Conservation (phyloP, 2,329 filamentous ascomycete species). For the Lomentospora prolificans region DNA sequence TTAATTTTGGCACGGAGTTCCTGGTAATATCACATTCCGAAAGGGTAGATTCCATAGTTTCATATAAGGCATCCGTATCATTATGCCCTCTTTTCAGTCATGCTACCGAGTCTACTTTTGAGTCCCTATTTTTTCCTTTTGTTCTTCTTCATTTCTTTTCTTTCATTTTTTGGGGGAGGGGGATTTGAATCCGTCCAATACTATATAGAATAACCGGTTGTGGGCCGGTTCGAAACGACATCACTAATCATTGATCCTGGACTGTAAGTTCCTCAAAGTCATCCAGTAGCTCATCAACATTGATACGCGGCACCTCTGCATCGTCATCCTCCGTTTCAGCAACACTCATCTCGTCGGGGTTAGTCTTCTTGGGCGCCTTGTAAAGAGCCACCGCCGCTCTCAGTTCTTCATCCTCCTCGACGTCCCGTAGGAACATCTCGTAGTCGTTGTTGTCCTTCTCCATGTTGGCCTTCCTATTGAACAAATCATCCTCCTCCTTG, state of each 20-base stretch:
- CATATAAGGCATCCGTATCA: background rate
- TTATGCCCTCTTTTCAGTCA: background rate
- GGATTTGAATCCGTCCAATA: no score
- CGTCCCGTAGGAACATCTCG: constrained; percentile 92
- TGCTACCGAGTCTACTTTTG: no score
- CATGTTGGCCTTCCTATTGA: constrained; percentile 79
- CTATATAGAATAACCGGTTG: background rate
- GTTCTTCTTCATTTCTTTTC: no score
- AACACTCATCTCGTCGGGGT: constrained; percentile 57
- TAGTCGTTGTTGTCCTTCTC: constrained; percentile 87
- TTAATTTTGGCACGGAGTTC: background rate
- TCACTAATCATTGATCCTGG: constrained; percentile 23
- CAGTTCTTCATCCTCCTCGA: constrained; percentile 90
- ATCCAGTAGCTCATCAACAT: constrained; percentile 76
- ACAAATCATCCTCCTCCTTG: constrained; percentile 77
- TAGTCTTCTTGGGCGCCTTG: constrained; percentile 46
- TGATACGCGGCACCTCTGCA: constrained; percentile 58
- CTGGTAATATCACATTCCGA: background rate
- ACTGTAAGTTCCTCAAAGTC: constrained; percentile 86
- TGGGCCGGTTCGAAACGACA: no score
- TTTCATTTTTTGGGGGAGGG: no score
- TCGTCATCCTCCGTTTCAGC: constrained; percentile 52
- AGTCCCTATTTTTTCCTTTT: no score
- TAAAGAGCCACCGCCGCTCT: constrained; percentile 78
- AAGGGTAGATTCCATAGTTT: background rate